These are phyloP conservation scores for Boletus patriciae DNA, from an alignment of 768 basidiomycete genomes.

Conservation along the genomic window DNA sequence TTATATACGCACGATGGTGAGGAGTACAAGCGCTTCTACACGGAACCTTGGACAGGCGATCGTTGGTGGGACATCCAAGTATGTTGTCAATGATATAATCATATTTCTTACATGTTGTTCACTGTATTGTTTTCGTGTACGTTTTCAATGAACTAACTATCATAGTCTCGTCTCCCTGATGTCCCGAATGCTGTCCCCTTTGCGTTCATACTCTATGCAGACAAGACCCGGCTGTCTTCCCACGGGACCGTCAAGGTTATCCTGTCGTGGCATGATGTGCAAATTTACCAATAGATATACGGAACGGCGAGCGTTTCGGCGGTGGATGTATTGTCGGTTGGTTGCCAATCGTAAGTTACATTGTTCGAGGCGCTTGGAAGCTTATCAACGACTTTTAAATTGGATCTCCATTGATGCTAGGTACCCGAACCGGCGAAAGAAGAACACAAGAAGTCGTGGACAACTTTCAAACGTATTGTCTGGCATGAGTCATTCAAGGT, in stretches of 20 bases:
- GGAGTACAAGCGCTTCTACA: neutral
- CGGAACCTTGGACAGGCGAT: conserved; percentile 14
- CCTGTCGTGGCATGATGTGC: neutral
- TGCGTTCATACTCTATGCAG: neutral
- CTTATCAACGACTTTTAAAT: too few species aligned
- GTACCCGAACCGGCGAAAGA: neutral
- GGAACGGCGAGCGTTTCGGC: neutral
- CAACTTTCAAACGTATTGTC: neutral
- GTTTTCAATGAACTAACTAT: too few species aligned
- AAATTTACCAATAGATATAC: neutral
- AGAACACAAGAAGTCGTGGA: neutral
- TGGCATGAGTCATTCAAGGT: neutral
- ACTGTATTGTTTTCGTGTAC: neutral
- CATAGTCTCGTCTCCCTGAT: neutral
- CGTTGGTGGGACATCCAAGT: conserved; percentile 13
- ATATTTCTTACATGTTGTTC: neutral
- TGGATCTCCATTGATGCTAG: neutral
- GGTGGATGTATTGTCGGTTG: neutral
- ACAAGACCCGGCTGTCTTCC: neutral
- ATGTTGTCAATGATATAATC: neutral
- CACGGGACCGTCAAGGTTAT: neutral
- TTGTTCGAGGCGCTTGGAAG: too few species aligned
- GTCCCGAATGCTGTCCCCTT: neutral
- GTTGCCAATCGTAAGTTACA: neutral
- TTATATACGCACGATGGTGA: neutral